Percentiles rank a stretch among this genome's conserved stretches.
phyloP scores from a whole-genome alignment of 2,329 filamentous ascomycete genomes.

The Monilinia laxa region DNA sequence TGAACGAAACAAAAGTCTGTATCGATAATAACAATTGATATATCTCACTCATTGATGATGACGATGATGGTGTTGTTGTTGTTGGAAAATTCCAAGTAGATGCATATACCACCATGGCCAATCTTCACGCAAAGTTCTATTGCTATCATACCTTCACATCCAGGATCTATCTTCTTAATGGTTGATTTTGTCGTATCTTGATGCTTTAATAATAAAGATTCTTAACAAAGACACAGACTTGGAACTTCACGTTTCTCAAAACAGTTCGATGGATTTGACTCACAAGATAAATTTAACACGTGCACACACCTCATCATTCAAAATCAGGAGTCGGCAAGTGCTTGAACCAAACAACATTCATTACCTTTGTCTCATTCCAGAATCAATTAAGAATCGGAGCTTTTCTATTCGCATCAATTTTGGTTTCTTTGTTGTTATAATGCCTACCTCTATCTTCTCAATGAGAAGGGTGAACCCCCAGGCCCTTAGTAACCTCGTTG shows the following conservation, averaged over 20 bases:
- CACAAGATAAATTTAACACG: neutral
- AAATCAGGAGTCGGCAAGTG: neutral
- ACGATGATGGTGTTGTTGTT: no score
- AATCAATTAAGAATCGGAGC: neutral
- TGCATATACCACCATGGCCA: no score
- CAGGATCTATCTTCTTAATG: no score
- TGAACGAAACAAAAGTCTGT: no score
- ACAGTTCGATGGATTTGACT: neutral
- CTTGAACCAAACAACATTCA: neutral
- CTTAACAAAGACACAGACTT: neutral
- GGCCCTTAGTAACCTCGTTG: neutral
- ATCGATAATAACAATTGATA: no score
- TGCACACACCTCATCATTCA: neutral
- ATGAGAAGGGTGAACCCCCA: neutral
- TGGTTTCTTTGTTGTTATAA: neutral
- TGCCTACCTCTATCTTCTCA: neutral
- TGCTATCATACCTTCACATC: no score
- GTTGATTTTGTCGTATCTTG: no score
- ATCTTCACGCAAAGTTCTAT: no score
- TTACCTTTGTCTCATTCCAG: neutral
- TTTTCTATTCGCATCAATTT: neutral
- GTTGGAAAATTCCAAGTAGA: neutral
- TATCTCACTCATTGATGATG: no score
- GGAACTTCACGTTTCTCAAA: neutral
- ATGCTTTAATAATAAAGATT: neutral